These are phyloP conservation scores for Schwanniomyces yamadae DNA, from an alignment of 805 yeast genomes.

Conservation along the genomic window DNA sequence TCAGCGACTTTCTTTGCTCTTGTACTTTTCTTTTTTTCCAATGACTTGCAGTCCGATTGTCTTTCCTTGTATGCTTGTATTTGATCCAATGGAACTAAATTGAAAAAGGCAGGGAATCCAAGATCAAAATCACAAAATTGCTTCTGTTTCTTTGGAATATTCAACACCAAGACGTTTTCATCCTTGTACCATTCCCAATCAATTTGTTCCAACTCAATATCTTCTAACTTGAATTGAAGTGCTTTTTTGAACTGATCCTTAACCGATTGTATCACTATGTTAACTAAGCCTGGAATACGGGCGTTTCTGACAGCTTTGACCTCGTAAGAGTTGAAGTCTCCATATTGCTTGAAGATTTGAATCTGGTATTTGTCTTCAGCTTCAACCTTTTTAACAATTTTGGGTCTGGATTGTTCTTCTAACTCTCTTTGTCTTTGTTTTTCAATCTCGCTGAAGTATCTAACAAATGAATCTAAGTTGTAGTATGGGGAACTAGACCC, in stretches of 20 bases:
- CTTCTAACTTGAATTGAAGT: constrained; percentile 24
- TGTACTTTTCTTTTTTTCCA: neutral
- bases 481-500: constrained; percentile 1
- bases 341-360: constrained; percentile 34
- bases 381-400: constrained; percentile 36
- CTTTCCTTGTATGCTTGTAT: neutral
- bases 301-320: constrained; percentile 21
- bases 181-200: constrained; percentile 32
- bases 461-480: constrained; percentile 13
- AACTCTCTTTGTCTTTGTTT: constrained; percentile 2
- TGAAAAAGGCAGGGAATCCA: constrained; percentile 8
- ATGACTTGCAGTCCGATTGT: too few species aligned
- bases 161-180: constrained; percentile 34
- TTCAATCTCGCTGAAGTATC: constrained; percentile 10
- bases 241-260: constrained; percentile 31
- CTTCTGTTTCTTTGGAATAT: constrained; percentile 29
- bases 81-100: neutral
- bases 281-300: constrained; percentile 14
- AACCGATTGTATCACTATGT: constrained; percentile 21
- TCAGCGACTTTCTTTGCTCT: constrained; percentile 4
- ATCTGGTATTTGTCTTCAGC: constrained; percentile 33
- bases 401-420: constrained; percentile 17
- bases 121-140: constrained; percentile 5
- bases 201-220: constrained; percentile 30
- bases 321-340: constrained; percentile 35